Evolutionary conservation across 805 yeast genomes (phyloP).

Genomic region (Yarrowia alimentaria): DNA sequence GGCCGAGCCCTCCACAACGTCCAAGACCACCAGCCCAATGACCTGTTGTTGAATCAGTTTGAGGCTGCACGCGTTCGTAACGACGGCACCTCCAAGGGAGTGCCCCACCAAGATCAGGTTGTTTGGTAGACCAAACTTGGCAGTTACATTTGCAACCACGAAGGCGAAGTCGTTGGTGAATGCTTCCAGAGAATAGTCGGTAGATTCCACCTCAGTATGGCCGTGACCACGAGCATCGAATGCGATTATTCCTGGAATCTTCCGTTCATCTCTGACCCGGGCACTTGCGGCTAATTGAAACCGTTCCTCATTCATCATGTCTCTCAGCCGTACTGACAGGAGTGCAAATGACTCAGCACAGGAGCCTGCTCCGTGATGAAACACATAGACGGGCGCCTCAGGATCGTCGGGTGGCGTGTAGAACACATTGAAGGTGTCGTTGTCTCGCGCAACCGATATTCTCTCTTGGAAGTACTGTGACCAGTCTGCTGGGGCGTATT

Average conservation of each 20-base stretch:
- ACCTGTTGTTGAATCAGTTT: slow-evolving; percentile 29
- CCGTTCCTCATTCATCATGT: slow-evolving; percentile 32
- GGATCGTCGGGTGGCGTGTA: slow-evolving; percentile 51
- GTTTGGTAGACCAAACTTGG: slow-evolving; percentile 27
- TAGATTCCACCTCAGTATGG: slow-evolving; percentile 41
- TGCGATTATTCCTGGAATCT: slow-evolving; percentile 59
- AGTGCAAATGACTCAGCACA: slow-evolving; percentile 73
- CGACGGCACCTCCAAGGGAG: slow-evolving; percentile 87
- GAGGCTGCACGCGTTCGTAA: slow-evolving; percentile 51
- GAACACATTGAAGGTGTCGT: slow-evolving; percentile 51
- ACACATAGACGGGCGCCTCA: slow-evolving; percentile 58
- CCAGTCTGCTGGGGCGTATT: slow-evolving; percentile 26
- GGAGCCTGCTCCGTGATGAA: slow-evolving; percentile 96
- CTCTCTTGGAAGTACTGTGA: slow-evolving; percentile 12
- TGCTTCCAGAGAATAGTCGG: slow-evolving; percentile 48
- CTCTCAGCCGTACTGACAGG: slow-evolving; percentile 43
- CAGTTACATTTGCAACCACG: slow-evolving; percentile 44
- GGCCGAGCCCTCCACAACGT: slow-evolving; percentile 94
- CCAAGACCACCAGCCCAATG: slow-evolving; percentile 71
- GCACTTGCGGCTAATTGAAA: slow-evolving; percentile 13
- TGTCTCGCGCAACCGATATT: slow-evolving; percentile 3
- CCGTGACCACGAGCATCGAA: slow-evolving; percentile 92
- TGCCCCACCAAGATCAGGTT: slow-evolving; percentile 74
- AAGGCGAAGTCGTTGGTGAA: slow-evolving; percentile 58
- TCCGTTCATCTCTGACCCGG: slow-evolving; percentile 32